Conservation (phyloP, 345 rosid species). For the Orychophragmus violaceus region DNA sequence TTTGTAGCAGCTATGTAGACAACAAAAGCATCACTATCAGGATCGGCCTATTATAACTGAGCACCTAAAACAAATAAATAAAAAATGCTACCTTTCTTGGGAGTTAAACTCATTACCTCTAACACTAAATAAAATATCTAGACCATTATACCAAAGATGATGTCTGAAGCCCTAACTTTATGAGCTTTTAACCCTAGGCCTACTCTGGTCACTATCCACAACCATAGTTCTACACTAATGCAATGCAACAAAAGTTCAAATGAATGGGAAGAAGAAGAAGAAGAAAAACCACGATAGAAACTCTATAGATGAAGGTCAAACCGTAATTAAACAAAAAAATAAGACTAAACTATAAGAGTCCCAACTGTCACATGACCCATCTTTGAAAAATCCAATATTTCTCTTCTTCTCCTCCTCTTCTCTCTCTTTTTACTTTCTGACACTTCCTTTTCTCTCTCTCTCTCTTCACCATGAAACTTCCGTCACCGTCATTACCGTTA, state of each 20-base stretch:
- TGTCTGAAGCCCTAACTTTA: no score
- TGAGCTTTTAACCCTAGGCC: no score
- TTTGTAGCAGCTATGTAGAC: no score
- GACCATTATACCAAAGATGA: no score
- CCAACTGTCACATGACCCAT: conserved; percentile 37
- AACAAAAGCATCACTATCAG: no score
- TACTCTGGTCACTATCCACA: no score
- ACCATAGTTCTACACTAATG: neutral
- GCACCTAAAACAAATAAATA: no score
- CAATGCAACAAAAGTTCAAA: conserved; percentile 9
- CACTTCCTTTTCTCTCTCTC: conserved; percentile 23
- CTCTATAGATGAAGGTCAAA: conserved; percentile 14
- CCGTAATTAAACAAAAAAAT: conserved; percentile 11
- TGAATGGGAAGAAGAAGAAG: neutral
- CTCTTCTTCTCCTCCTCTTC: neutral
- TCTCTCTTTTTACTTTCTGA: conserved; percentile 3
- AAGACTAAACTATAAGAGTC: conserved; percentile 2
- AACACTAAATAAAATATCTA: no score
- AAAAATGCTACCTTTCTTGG: no score
- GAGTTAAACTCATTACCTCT: no score
- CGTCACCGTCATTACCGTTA: conserved; percentile 26
- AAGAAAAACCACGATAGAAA: neutral
- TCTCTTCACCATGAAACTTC: conserved; percentile 40
- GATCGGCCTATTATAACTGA: no score
- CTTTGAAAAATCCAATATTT: conserved; percentile 26